A percentile compares a stretch with the other conserved stretches of the same genome.
Evolutionary conservation across 768 basidiomycete genomes (phyloP).

Genomic region (Mycena polygramma): DNA sequence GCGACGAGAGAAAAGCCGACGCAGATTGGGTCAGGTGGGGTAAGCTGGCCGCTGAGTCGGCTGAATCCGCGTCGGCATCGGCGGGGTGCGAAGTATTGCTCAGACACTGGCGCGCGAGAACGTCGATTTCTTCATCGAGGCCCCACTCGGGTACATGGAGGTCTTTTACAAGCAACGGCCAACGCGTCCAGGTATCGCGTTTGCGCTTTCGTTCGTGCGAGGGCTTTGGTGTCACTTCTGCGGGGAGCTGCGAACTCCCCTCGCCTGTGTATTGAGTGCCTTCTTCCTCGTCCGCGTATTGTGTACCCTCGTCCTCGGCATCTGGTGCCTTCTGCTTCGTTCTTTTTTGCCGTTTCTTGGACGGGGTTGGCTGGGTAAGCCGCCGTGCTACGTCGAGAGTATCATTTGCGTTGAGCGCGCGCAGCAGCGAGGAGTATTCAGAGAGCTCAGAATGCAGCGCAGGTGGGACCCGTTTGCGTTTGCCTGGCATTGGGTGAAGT

Average conservation of each 20-base stretch:
- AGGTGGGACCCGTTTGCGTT: constrained; percentile 64
- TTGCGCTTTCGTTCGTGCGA: constrained; percentile 30
- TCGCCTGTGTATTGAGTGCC: neutral
- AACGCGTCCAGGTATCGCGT: constrained; percentile 77
- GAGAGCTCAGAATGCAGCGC: constrained; percentile 74
- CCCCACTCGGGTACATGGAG: constrained; percentile 77
- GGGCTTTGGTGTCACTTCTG: neutral
- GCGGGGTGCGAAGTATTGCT: constrained; percentile 39
- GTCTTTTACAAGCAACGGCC: constrained; percentile 77
- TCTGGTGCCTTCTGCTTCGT: neutral
- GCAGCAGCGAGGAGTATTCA: constrained; percentile 76
- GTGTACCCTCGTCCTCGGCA: too few relatives aligned
- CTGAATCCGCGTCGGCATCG: constrained; percentile 46
- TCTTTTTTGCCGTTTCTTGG: constrained; percentile 29
- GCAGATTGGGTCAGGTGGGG: constrained; percentile 58
- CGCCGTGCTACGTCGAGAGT: constrained; percentile 67
- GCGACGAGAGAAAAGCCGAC: constrained; percentile 60
- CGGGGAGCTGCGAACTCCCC: neutral
- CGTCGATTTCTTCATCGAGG: constrained; percentile 75
- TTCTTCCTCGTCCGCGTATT: neutral
- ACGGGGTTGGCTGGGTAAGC: constrained; percentile 56
- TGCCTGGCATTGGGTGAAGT: constrained; percentile 33
- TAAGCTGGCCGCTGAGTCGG: constrained; percentile 46
- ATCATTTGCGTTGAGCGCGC: constrained; percentile 69
- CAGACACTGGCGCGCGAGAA: constrained; percentile 57